These are phyloP conservation scores for Aspergillus sp. DNA, from an alignment of 2,329 filamentous ascomycete genomes.

Conservation along the genomic window DNA sequence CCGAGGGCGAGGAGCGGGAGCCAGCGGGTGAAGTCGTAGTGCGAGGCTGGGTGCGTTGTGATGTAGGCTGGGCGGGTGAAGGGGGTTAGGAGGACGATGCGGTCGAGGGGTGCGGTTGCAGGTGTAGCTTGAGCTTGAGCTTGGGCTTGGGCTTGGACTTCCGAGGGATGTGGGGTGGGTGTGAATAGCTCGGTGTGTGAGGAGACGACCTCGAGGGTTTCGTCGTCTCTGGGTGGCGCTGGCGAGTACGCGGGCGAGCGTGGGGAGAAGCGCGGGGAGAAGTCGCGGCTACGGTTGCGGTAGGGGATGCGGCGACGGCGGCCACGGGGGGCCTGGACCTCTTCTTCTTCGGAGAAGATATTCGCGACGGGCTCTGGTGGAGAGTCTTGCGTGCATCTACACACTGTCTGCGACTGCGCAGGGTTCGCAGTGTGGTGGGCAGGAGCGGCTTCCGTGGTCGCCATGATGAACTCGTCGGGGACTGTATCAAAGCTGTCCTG, in stretches of 20 bases:
- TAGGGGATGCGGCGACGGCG: too few relatives aligned
- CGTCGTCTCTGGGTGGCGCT: not conserved
- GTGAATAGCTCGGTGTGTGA: not conserved
- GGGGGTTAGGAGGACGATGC: not conserved
- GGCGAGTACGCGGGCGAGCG: not conserved
- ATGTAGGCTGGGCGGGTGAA: not conserved
- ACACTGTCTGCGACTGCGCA: too few relatives aligned
- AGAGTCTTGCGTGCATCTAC: too few relatives aligned
- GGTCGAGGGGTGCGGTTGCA: not conserved
- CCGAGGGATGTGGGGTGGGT: too few relatives aligned
- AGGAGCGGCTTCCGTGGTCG: not conserved
- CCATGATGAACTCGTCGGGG: not conserved
- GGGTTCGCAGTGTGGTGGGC: not conserved
- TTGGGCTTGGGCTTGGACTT: too few relatives aligned
- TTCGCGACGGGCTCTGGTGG: not conserved
- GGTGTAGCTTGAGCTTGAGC: not conserved
- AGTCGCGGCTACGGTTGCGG: not conserved
- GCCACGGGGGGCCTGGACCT: not conserved
- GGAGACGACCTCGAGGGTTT: not conserved
- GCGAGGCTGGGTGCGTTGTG: not conserved
- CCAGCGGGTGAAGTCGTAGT: not conserved
- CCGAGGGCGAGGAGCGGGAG: not conserved
- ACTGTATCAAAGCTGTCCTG: slow-evolving; percentile 2
- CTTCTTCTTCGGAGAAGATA: not conserved
- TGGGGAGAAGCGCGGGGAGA: not conserved